Conservation (phyloP, 2,329 filamentous ascomycete species). For the Calonectria fujianensis region DNA sequence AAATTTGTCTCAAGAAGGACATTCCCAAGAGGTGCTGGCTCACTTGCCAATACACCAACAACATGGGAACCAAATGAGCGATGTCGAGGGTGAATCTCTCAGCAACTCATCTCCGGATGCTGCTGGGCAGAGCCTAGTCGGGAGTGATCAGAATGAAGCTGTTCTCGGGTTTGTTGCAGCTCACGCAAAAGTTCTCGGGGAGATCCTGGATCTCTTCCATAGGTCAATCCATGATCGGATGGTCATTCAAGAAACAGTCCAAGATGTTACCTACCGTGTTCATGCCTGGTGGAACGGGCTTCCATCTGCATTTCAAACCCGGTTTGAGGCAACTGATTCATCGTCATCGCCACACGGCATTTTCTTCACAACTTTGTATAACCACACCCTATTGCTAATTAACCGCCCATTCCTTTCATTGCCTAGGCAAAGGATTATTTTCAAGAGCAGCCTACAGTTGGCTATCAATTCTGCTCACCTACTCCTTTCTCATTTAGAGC, state of each 20-base stretch:
- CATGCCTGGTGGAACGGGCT: slow-evolving; percentile 55
- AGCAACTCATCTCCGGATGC: background rate
- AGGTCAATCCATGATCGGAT: slow-evolving; percentile 51
- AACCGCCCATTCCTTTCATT: slow-evolving; percentile 61
- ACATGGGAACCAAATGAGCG: background rate
- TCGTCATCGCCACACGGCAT: slow-evolving; percentile 29
- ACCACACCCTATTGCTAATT: slow-evolving; percentile 58
- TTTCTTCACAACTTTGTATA: slow-evolving; percentile 58
- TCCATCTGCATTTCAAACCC: slow-evolving; percentile 35
- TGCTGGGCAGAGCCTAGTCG: background rate
- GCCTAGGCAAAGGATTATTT: slow-evolving; percentile 50
- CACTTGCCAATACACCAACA: slow-evolving; percentile 36
- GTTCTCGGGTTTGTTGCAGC: slow-evolving; percentile 48
- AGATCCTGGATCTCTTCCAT: slow-evolving; percentile 50
- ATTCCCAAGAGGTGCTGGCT: slow-evolving; percentile 32
- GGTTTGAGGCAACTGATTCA: background rate
- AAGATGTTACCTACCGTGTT: slow-evolving; percentile 46
- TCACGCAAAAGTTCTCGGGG: slow-evolving; percentile 48
- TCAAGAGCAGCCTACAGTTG: slow-evolving; percentile 57
- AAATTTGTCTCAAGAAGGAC: slow-evolving; percentile 11
- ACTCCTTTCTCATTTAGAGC: slow-evolving; percentile 53
- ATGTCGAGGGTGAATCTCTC: background rate
- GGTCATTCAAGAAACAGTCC: slow-evolving; percentile 46
- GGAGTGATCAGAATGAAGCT: slow-evolving; percentile 19
- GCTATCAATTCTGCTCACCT: slow-evolving; percentile 55